phyloP scores from a whole-genome alignment of 257 asterid species.

The Nicotiana attenuata region DNA sequence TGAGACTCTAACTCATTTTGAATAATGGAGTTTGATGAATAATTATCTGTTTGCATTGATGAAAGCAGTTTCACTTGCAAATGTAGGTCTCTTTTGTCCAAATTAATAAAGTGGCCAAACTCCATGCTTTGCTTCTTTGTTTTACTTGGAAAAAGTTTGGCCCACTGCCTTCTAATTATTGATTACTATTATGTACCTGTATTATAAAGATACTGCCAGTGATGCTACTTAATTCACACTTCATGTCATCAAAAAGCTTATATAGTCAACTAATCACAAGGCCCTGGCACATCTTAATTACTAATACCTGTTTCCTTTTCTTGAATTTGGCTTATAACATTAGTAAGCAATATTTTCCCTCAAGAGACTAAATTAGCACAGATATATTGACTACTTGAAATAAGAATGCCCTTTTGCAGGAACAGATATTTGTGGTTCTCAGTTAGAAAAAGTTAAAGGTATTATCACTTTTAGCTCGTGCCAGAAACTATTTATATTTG shows the following conservation, averaged over 20 bases:
- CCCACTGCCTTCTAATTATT: neutral
- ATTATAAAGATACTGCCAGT: neutral
- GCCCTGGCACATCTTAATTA: no score
- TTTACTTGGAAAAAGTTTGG: neutral
- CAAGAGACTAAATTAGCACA: no score
- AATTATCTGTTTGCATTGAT: neutral
- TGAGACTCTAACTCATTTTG: neutral
- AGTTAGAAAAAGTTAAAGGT: no score
- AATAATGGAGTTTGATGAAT: neutral
- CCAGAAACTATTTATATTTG: no score
- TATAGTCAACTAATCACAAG: no score
- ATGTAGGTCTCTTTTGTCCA: neutral
- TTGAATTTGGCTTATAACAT: no score
- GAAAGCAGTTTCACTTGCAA: neutral
- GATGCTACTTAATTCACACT: neutral
- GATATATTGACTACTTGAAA: no score
- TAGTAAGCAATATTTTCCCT: no score
- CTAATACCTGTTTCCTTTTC: no score
- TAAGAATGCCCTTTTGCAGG: no score
- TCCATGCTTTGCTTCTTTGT: constrained; percentile 8
- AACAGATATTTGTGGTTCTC: no score
- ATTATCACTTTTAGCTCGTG: no score
- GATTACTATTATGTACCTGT: neutral
- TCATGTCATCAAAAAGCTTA: neutral
- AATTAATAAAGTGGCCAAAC: constrained; percentile 1